Evolutionary conservation across 768 basidiomycete genomes (phyloP), one percentile per base, ranked within the genome.

Genomic region (Bullera alba): DNA sequence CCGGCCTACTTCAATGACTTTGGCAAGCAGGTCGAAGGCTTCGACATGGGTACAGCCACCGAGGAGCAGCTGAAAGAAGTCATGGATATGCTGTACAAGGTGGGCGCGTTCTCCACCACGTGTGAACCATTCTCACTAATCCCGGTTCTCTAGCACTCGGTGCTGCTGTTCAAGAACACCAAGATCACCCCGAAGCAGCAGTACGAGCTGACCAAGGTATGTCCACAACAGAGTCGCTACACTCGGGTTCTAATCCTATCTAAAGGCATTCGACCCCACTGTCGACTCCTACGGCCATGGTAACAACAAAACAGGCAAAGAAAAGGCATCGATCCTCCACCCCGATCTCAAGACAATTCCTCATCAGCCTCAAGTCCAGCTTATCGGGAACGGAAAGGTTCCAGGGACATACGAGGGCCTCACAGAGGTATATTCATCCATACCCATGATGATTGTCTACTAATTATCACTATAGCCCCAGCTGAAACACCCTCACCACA

Each of bases 341-440:
- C 86, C 87, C 0, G 86, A 90, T 68, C 80, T 91, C 61, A 92
- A 89, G 77, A 90, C 86, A 32, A 87, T 93, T 54, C 87, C 90
- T 0, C 79, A 83, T 21, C 82, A 85, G 1, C 86, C 87, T 1
- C 86, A 91, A 65, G 90, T 93, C 1, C 90, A 93, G 69, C 81
- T 92, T 47, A 91, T 92, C 65, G 89, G 89, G 6, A 90, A 91
- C 63, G 89, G 90, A 5, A 79, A 75, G 0, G 83, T 89, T 10
- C 82, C 82, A 61, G 74, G 56, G 4, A 36, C 85, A 67, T 83
- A 89, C 75, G 85, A 87, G 69, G 87, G 87, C 7, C 78, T 90
- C 19, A 29, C 28, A 26, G 14, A 19, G n/a, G n/a, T 34, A 47
- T 26, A 14, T 10, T 2, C 16, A 3, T 21, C 5, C 29, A 37